Conservation (phyloP, 2,329 filamentous ascomycete species). For the Pyrenochaeta sp. region DNA sequence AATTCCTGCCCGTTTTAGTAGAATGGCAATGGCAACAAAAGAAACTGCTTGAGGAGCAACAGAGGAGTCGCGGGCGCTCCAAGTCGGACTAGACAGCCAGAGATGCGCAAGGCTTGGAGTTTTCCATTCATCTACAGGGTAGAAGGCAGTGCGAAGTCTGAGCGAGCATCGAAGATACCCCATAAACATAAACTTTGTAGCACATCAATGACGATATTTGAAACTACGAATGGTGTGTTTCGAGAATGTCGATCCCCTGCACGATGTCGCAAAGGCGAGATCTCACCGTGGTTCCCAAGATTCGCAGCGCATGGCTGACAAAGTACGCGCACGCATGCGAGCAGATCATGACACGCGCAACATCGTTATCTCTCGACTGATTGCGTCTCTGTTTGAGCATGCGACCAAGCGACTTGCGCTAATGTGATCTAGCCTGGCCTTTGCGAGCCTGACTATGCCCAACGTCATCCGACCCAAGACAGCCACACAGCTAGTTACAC, state of each 20-base stretch:
- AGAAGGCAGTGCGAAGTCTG: conserved; percentile 12
- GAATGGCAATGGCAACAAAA: conserved; percentile 79
- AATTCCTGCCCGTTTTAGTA: conserved; percentile 88
- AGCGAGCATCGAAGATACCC: conserved; percentile 35
- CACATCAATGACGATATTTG: too few species aligned
- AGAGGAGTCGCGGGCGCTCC: conserved; percentile 36
- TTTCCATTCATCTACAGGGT: conserved; percentile 6
- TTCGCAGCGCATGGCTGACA: conserved; percentile 1
- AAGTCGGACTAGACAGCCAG: conserved; percentile 31
- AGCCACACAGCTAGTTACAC: background rate
- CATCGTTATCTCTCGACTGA: conserved; percentile 15
- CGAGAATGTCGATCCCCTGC: too few species aligned
- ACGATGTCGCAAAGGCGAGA: conserved; percentile 11
- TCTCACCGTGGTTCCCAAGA: conserved; percentile 4
- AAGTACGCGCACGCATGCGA: conserved; percentile 13
- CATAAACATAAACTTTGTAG: too few species aligned
- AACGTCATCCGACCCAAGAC: conserved; percentile 14
- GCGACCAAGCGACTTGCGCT: conserved; percentile 18
- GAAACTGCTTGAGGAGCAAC: conserved; percentile 49
- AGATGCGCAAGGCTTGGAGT: conserved; percentile 7
- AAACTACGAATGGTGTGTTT: too few species aligned
- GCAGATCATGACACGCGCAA: conserved; percentile 21
- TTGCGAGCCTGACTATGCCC: conserved; percentile 3
- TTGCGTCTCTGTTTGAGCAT: conserved; percentile 7
- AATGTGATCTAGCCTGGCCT: conserved; percentile 4